Base-by-base conservation (phyloP, 257 asterid species). In the Verbena officinalis region DNA sequence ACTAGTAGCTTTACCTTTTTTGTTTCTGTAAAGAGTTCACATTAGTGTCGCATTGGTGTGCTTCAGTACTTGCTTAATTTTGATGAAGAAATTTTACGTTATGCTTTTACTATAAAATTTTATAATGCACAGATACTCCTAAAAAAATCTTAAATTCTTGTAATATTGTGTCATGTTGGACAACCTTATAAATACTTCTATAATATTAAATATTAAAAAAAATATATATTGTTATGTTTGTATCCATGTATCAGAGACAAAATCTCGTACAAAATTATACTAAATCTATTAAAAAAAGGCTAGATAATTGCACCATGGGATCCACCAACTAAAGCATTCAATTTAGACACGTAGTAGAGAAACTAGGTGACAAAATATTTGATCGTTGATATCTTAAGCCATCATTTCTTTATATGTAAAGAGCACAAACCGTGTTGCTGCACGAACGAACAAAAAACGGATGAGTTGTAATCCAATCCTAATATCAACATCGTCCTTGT, bases 371-470 rank as follows among this genome's bases (percentile, higher is more conserved):
- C 65, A 75, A 70, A 69, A 52, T 24, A 17, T 9, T 60, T 65
- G 45, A 66, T 2, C 9, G 16, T 72, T 8, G 51, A 48, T 64
- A 65, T 62, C 71, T 67, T 40, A 23, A 64, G 20, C 67, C 71
- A 68, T 70, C 78, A 42, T 50, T 63, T 71, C 56, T 33, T 34
- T 17, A 38, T 54, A 60, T 79, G 78, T 42, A 9, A 63, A 71
- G 76, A 63, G 64, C 68, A 1, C 70, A 64, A 72, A 73, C 79
- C 81, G 84, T 79, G 84, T 79, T 62, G 65, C 58, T 23, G 81
- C 84, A 76, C 77, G 73, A 79, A 69, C 70, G 5, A n/a, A n/a
- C 7, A 21, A 45, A 57, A 30, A 9, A n/a, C n/a, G 27, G 2
- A 48, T 3, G 19, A 17, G 65, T 40, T 15, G 19, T 17, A 38